Percentiles rank a stretch among this genome's conserved stretches.
phyloP scores from a whole-genome alignment of 176 grass and related monocot genomes.

The Poa pratensis region DNA sequence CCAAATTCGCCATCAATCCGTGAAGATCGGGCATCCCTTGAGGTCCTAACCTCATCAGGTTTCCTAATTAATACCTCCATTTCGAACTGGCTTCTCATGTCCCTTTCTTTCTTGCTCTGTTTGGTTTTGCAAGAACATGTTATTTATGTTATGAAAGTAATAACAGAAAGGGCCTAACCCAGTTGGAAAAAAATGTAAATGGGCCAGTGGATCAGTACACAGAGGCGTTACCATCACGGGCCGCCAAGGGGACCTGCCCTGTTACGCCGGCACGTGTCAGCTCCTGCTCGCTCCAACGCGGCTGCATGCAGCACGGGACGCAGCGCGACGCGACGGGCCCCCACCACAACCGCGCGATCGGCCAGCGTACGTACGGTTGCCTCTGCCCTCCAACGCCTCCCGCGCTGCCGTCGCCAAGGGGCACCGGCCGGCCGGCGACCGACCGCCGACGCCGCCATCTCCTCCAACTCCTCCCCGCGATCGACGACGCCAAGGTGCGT shows the following conservation, averaged over 20 bases:
- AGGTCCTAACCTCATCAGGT: too few relatives aligned
- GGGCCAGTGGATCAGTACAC: not conserved
- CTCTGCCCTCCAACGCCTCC: slow-evolving; percentile 23
- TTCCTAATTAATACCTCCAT: too few relatives aligned
- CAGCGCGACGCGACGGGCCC: not conserved
- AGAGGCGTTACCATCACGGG: not conserved
- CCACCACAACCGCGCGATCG: slow-evolving; percentile 24
- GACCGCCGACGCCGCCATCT: not conserved
- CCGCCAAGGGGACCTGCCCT: not conserved
- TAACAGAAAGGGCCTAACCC: too few relatives aligned
- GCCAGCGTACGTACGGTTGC: slow-evolving; percentile 5
- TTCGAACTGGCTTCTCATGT: too few relatives aligned
- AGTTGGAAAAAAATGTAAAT: not conserved
- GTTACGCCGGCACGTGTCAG: not conserved
- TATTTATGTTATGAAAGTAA: too few relatives aligned
- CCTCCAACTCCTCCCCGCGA: not conserved
- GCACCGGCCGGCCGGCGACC: slow-evolving; percentile 26
- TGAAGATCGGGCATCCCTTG: too few relatives aligned
- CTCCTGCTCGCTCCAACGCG: not conserved
- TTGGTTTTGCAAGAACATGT: too few relatives aligned
- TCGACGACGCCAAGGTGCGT: not conserved
- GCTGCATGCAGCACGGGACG: slow-evolving; percentile 22
- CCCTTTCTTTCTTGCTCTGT: too few relatives aligned
- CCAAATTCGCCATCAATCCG: too few relatives aligned
- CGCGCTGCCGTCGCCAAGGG: slow-evolving; percentile 27